phyloP scores from a whole-genome alignment of 192 early-diverging fungal genomes.

The Lobosporangium transversale region DNA sequence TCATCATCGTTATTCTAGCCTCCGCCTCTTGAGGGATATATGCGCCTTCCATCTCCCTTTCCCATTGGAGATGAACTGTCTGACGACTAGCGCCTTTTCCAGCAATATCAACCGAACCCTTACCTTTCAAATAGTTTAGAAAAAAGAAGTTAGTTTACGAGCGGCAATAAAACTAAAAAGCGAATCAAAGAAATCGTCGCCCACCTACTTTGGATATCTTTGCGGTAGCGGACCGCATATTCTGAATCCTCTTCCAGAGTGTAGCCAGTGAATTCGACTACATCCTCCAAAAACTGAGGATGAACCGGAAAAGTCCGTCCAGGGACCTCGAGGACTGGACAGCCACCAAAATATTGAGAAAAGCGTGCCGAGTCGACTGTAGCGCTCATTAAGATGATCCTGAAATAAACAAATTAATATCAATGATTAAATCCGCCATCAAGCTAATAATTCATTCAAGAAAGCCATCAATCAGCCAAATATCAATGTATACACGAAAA shows the following conservation, averaged over 20 bases:
- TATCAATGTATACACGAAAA: not conserved
- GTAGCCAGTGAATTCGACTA: conserved; percentile 69
- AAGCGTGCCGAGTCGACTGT: conserved; percentile 75
- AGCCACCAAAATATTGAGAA: conserved; percentile 67
- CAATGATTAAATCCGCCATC: not conserved
- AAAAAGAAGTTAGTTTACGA: not conserved
- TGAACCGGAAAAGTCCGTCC: conserved; percentile 79
- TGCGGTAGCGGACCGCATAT: conserved; percentile 53
- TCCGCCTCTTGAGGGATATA: conserved; percentile 53
- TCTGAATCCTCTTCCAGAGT: conserved; percentile 58
- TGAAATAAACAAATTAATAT: conserved; percentile 13
- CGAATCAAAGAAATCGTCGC: not conserved
- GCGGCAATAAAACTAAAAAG: not conserved
- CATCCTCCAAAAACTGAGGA: conserved; percentile 77
- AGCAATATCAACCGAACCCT: conserved; percentile 46
- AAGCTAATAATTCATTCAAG: not conserved
- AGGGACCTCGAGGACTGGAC: conserved; percentile 73
- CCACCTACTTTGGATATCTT: conserved; percentile 47
- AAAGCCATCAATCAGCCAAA: not conserved
- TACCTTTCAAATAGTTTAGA: conserved; percentile 13
- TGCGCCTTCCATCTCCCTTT: conserved; percentile 36
- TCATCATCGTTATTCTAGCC: conserved; percentile 36
- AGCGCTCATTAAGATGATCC: conserved; percentile 77
- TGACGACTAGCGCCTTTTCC: conserved; percentile 38
- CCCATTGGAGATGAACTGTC: conserved; percentile 46